Conservation (phyloP, 1,139 yeast genomes). For the Debaryomyces psychrophilus region DNA sequence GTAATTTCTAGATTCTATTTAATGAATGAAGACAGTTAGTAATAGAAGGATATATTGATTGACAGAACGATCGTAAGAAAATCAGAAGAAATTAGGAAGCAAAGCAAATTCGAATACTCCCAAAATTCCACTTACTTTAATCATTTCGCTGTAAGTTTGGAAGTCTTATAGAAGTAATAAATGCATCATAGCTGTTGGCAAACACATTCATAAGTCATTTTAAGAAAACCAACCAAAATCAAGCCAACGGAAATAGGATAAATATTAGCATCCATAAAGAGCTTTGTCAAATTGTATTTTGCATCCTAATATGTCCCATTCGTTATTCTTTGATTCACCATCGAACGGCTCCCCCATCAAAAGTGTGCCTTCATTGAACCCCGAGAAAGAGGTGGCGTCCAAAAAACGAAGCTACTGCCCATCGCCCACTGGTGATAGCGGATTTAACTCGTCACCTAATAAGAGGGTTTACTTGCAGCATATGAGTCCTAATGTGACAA, state of each 20-base stretch:
- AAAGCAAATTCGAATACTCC: not conserved
- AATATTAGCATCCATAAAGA: not conserved
- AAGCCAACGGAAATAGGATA: not conserved
- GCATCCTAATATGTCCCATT: constrained; percentile 11
- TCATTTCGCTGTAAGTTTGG: not conserved
- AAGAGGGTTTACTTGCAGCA: constrained; percentile 38
- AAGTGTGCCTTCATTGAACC: not conserved
- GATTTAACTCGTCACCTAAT: constrained; percentile 27
- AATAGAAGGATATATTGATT: not conserved
- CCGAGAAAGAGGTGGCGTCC: constrained; percentile 8
- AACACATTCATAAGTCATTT: not conserved
- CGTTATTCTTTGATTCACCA: constrained; percentile 14
- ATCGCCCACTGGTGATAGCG: constrained; percentile 10
- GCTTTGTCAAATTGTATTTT: not conserved
- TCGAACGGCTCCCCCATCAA: constrained; percentile 10
- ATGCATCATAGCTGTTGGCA: not conserved
- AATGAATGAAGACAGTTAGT: constrained; percentile 7
- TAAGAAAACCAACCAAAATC: not conserved
- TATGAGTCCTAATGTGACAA: constrained; percentile 48
- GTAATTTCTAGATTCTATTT: constrained; percentile 4
- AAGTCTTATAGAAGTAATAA: not conserved
- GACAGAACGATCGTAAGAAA: constrained; percentile 1
- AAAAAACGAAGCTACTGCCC: constrained; percentile 11
- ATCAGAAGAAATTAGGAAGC: not conserved
- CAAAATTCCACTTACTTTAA: not conserved